Base-by-base conservation (phyloP, 805 yeast species). In the Myxozyma neglecta region DNA sequence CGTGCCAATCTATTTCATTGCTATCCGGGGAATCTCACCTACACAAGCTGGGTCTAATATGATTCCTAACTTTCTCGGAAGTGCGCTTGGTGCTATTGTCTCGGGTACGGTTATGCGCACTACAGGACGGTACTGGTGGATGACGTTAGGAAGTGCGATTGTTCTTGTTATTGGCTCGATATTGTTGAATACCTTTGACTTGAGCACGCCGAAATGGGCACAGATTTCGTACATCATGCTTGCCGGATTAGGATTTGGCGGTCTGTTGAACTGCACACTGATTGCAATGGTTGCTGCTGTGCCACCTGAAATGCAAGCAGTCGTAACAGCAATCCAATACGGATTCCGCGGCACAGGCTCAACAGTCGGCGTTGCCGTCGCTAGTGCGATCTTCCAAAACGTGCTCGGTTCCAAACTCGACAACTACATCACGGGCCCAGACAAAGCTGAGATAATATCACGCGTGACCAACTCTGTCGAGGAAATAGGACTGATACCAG, bases 241-340 rank as follows among this genome's bases (percentile, higher is more conserved):
- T 8, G 82, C 85, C 2, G 86, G 89, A 13, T 76, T 81, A 43
- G 86, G 85, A 0, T 80, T 83, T 62, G 81, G 89, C 1, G 75
- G 80, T 2, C 75, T 81, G 67, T 75, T 86, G 60, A 85, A 89
- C 0, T 80, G 84, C 4, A 83, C 88, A 0, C 73, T 86, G 54
- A 73, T 86, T 24, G 85, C 89, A 0, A 78, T 86, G 75, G 84
- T 86, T 57, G 84, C 89, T 0, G 80, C 88, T 4, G 90, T 84
- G 1, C 83, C 85, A 2, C 65, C 74, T 14, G 76, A 79, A 49
- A 80, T 80, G 66, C 91, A 86, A 70, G 91, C 93, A 1, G 79
- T 88, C 36, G 86, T 88, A 1, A 88, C 92, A 0, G 86, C 91
- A 0, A 85, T 88, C 63, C 90, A 87, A 64, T 88, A 88, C 70